Evolutionary conservation across 495 filamentous ascomycete species (phyloP).

Genomic region (Alectoria sarmentosa): DNA sequence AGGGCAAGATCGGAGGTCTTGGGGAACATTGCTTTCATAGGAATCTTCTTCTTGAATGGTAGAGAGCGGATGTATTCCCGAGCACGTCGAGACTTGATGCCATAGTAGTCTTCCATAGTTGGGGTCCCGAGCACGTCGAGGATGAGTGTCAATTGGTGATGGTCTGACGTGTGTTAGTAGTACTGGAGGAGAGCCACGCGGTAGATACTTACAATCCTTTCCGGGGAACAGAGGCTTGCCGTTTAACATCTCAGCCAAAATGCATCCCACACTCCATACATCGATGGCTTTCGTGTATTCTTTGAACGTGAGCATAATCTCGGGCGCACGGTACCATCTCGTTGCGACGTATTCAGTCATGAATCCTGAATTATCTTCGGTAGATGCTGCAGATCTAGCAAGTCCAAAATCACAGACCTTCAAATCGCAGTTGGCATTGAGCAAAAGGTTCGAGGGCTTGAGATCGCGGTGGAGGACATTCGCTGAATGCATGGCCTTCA

Average conservation of each 20-base stretch:
- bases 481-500: constrained; percentile 99
- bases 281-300: constrained; percentile 99
- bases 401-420: constrained; percentile 99
- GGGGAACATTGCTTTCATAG: constrained; percentile 94
- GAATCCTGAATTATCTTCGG: constrained; percentile 98
- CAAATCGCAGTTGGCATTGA: constrained; percentile 98
- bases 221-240: constrained; percentile 98
- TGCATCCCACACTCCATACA: constrained; percentile 98
- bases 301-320: constrained; percentile 99
- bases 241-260: constrained; percentile 98
- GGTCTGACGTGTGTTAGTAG: constrained; percentile 51
- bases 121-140: constrained; percentile 97
- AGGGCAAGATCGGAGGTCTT: constrained; percentile 91
- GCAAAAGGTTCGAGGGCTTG: constrained; percentile 91
- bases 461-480: constrained; percentile 97
- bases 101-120: constrained; percentile 99
- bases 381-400: constrained; percentile 84
- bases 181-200: background rate
- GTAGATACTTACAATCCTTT: constrained; percentile 81
- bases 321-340: constrained; percentile 96
- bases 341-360: constrained; percentile 99
- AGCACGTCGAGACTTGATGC: constrained; percentile 96
- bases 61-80: constrained; percentile 98
- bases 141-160: constrained; percentile 97
- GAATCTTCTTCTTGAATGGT: constrained; percentile 99